These are phyloP conservation scores for Cadophora gregata DNA, from an alignment of 2,329 filamentous ascomycete species.

Conservation along the genomic window DNA sequence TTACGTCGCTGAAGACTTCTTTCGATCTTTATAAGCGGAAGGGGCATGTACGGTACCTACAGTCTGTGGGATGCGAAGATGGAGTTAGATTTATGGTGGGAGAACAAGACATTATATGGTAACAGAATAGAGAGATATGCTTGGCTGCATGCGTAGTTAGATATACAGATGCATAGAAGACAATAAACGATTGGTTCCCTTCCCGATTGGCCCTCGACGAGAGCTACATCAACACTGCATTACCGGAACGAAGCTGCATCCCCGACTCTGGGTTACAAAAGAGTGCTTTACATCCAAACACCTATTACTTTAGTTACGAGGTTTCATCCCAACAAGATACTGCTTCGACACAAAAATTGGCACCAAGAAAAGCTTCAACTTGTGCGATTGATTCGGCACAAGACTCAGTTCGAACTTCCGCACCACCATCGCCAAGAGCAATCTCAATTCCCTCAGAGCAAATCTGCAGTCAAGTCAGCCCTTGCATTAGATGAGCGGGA, in stretches of 20 bases:
- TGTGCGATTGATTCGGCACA: constrained; percentile 32
- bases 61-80: neutral
- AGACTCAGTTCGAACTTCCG: constrained; percentile 31
- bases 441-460: constrained; percentile 40
- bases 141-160: neutral
- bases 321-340: constrained; percentile 9
- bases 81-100: neutral
- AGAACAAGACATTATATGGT: neutral
- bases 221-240: neutral
- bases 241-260: neutral
- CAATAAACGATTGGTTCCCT: neutral
- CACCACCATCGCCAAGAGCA: constrained; percentile 32
- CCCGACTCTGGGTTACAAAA: neutral
- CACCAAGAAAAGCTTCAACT: constrained; percentile 32
- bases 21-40: neutral
- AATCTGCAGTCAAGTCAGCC: constrained; percentile 10
- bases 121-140: neutral
- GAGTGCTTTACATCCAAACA: neutral
- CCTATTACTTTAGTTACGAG: neutral
- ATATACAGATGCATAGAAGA: neutral
- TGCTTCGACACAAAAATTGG: constrained; percentile 18
- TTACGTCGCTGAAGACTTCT: neutral
- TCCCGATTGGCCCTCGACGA: neutral
- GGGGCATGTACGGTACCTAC: neutral
- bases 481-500: neutral